Conservation (phyloP, 805 yeast species). For the Myxozyma mucilagina region DNA sequence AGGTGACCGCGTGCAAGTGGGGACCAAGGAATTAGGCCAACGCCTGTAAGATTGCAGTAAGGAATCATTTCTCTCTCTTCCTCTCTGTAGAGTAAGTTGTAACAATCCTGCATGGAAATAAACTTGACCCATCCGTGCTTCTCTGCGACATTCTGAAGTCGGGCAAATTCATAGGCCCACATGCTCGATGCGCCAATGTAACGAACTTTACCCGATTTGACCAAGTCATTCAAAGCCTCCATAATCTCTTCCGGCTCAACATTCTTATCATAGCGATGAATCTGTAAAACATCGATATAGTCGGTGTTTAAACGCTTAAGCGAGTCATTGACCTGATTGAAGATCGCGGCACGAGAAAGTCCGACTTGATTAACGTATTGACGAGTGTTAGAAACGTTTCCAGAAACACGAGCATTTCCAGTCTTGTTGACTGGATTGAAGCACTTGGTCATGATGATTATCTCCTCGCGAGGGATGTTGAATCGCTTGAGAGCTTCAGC, state of each 20-base stretch:
- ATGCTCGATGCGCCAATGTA: slow-evolving; percentile 67
- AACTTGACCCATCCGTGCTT: slow-evolving; percentile 59
- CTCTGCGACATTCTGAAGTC: slow-evolving; percentile 57
- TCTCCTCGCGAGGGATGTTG: slow-evolving; percentile 53
- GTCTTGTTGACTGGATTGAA: slow-evolving; percentile 23
- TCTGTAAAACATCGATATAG: slow-evolving; percentile 56
- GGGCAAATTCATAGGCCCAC: slow-evolving; percentile 56
- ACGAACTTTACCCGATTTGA: slow-evolving; percentile 49
- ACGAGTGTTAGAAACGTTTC: slow-evolving; percentile 5
- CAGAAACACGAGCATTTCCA: slow-evolving; percentile 31
- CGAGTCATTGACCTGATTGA: slow-evolving; percentile 49
- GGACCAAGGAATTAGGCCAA: slow-evolving; percentile 63
- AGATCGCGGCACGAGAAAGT: slow-evolving; percentile 48
- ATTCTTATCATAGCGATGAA: slow-evolving; percentile 54
- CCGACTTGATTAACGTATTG: slow-evolving; percentile 54
- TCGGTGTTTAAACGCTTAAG: slow-evolving; percentile 50
- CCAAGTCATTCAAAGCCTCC: slow-evolving; percentile 56
- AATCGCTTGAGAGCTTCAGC: slow-evolving; percentile 56
- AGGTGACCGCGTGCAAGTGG: slow-evolving; percentile 59
- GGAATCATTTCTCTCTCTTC: slow-evolving; percentile 65
- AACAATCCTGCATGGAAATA: slow-evolving; percentile 58
- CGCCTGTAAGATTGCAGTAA: slow-evolving; percentile 53
- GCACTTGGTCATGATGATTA: slow-evolving; percentile 56
- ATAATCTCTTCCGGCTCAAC: slow-evolving; percentile 53
- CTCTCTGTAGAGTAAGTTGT: slow-evolving; percentile 60